A percentile compares a stretch with the other conserved stretches of the same genome.
Conservation (phyloP, 257 asterid species). For the Perilla frutescens region DNA sequence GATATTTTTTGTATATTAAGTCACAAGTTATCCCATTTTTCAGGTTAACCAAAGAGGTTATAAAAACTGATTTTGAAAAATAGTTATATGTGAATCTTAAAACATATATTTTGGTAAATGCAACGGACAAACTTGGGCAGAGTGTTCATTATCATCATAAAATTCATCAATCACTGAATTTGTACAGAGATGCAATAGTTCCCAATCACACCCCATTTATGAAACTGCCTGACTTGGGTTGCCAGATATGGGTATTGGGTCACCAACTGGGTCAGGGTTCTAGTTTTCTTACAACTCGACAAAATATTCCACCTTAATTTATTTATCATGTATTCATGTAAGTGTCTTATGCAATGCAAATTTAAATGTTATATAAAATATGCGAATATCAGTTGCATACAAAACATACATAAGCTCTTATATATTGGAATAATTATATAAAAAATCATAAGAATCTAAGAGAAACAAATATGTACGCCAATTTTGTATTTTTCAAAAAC, state of each 20-base stretch:
- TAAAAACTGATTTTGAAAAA: too few species aligned
- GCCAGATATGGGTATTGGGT: neutral
- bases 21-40: neutral
- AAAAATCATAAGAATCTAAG: neutral
- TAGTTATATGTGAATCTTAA: neutral
- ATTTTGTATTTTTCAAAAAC: neutral
- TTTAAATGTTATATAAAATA: too few species aligned
- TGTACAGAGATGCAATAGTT: neutral
- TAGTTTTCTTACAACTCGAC: neutral
- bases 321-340: neutral
- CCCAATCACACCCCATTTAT: neutral
- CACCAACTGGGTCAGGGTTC: neutral
- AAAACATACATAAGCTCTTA: neutral
- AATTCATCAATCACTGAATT: neutral
- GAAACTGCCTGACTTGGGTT: neutral
- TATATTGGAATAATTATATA: neutral
- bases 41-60: neutral
- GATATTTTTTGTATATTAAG: neutral
- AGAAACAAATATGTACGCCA: neutral
- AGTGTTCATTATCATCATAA: neutral
- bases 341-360: neutral
- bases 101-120: neutral
- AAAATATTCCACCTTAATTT: conserved; percentile 3
- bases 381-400: neutral
- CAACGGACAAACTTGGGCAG: neutral